A percentile compares a stretch with the other conserved stretches of the same genome.
These are phyloP conservation scores for Apiospora pterosperma DNA, from an alignment of 2,329 filamentous ascomycete genomes.

Conservation along the genomic window DNA sequence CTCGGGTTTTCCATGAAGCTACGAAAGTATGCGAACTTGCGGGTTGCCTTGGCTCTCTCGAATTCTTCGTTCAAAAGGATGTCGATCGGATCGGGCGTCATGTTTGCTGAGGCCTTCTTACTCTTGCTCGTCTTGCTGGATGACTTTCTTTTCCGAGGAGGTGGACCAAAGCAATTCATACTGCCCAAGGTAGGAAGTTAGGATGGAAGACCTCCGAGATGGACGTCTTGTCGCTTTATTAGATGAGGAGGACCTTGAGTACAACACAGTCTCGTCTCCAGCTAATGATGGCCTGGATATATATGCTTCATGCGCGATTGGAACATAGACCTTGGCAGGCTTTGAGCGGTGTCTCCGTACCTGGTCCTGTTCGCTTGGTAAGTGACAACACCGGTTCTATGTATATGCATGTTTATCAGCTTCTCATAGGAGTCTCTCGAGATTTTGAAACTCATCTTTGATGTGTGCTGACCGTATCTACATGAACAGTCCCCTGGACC, in stretches of 20 bases:
- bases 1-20: not conserved
- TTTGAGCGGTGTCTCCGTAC: not conserved
- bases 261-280: not conserved
- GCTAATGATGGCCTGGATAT: not conserved
- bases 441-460: not conserved
- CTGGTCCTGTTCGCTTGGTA: not conserved
- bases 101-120: not conserved
- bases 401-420: not conserved
- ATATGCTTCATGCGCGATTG: not conserved
- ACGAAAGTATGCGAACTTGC: not conserved
- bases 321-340: not conserved
- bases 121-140: not conserved
- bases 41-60: conserved; percentile 1
- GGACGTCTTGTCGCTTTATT: not conserved
- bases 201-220: not conserved
- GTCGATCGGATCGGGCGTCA: not conserved
- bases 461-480: not conserved
- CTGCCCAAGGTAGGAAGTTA: not conserved
- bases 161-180: conserved; percentile 1
- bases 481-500: not conserved
- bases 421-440: not conserved
- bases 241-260: not conserved
- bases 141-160: not conserved
- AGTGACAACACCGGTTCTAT: not conserved
- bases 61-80: conserved; percentile 1